Conservation (phyloP, 2,329 filamentous ascomycete species). For the Triangularia verruculosa region DNA sequence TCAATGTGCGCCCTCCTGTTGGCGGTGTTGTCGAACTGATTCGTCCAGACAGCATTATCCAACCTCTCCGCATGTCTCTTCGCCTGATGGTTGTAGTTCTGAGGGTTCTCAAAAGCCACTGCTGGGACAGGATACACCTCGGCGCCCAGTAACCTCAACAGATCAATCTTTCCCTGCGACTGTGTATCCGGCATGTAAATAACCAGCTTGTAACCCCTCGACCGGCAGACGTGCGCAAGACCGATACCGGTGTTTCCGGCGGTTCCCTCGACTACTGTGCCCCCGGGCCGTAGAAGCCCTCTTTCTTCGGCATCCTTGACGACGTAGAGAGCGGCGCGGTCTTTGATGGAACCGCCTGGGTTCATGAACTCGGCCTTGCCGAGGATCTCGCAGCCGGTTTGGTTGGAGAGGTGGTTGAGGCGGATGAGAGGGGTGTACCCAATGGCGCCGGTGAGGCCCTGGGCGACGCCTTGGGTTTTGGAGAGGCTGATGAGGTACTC, state of each 20-base stretch:
- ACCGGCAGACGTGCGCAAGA: conserved; percentile 91
- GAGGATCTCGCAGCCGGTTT: conserved; percentile 90
- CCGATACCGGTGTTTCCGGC: conserved; percentile 98
- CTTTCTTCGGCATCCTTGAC: conserved; percentile 90
- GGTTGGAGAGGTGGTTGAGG: conserved; percentile 79
- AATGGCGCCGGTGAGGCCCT: conserved; percentile 83
- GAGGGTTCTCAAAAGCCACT: conserved; percentile 88
- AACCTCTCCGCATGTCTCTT: conserved; percentile 80
- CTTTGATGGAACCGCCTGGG: conserved; percentile 93
- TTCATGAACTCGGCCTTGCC: conserved; percentile 99
- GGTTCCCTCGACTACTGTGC: conserved; percentile 94
- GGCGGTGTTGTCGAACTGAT: conserved; percentile 96
- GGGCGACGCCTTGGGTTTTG: conserved; percentile 73
- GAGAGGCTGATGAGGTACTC: conserved; percentile 70
- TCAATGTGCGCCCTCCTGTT: conserved; percentile 94
- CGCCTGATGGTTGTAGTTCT: conserved; percentile 98
- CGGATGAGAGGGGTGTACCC: conserved; percentile 95
- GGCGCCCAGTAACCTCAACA: conserved; percentile 84
- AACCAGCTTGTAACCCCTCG: conserved; percentile 87
- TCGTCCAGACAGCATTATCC: conserved; percentile 94
- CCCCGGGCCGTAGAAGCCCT: conserved; percentile 77
- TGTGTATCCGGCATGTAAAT: conserved; percentile 99
- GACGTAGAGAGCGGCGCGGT: conserved; percentile 90
- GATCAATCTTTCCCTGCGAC: conserved; percentile 95
- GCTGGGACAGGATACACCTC: conserved; percentile 96